A percentile compares a stretch with the other conserved stretches of the same genome.
These are phyloP conservation scores for Thermoascus crustaceus DNA, from an alignment of 2,329 filamentous ascomycete genomes.

Conservation along the genomic window DNA sequence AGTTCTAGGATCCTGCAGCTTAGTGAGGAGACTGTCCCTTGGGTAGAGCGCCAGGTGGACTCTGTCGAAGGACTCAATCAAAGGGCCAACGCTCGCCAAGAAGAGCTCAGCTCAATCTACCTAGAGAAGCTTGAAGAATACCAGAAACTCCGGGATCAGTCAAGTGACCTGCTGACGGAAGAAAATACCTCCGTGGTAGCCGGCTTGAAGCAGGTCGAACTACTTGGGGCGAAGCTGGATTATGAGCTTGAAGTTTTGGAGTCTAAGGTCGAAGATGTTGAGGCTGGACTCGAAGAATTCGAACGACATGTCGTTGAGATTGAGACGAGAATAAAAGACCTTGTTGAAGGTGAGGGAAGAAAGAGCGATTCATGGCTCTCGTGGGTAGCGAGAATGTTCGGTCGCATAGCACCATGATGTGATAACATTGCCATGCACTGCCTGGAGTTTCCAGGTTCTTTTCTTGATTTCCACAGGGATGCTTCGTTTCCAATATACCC, in stretches of 20 bases:
- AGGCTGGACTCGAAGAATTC: conserved; percentile 72
- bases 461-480: not conserved
- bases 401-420: conserved; percentile 14
- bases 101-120: conserved; percentile 60
- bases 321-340: conserved; percentile 54
- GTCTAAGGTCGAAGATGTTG: conserved; percentile 76
- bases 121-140: conserved; percentile 63
- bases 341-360: conserved; percentile 57
- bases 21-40: conserved; percentile 30
- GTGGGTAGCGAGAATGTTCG: conserved; percentile 36
- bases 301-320: conserved; percentile 68
- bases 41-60: conserved; percentile 36
- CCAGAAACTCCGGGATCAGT: conserved; percentile 57
- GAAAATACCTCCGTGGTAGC: conserved; percentile 64
- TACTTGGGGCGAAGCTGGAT: conserved; percentile 74
- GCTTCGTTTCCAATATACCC: conserved; percentile 4
- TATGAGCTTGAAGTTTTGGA: conserved; percentile 81
- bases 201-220: conserved; percentile 68
- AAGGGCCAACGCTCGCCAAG: conserved; percentile 54
- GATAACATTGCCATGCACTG: too few relatives aligned
- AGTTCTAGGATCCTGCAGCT: conserved; percentile 30
- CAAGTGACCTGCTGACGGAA: conserved; percentile 59
- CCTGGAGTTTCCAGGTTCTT: too few relatives aligned
- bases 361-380: conserved; percentile 55
- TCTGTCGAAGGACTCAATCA: conserved; percentile 53